phyloP scores from a whole-genome alignment of 1,284 basidiomycete genomes.

The Stygiomarasmius scandens region DNA sequence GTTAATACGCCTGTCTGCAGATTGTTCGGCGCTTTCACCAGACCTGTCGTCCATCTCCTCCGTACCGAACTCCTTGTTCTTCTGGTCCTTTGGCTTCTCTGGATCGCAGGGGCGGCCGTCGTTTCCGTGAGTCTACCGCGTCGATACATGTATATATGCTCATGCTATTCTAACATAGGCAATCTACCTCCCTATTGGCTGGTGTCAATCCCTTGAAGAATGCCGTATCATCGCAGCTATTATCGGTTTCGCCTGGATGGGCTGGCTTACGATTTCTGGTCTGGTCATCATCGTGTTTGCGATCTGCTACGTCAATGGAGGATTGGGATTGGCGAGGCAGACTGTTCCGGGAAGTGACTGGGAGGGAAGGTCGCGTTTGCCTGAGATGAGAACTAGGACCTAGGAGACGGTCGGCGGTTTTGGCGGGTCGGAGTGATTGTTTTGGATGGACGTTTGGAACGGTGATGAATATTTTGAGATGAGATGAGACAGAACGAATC shows the following conservation, averaged over 20 bases:
- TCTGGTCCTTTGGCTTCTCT: conserved; percentile 67
- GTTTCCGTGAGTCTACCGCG: conserved; percentile 52
- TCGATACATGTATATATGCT: too few species aligned
- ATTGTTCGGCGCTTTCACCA: conserved; percentile 62
- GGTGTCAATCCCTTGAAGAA: conserved; percentile 56
- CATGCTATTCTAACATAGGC: conserved; percentile 22
- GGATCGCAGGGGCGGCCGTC: conserved; percentile 67
- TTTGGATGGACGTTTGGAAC: too few species aligned
- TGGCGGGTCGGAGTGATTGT: too few species aligned
- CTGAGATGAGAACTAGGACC: not conserved
- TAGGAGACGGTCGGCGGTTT: too few species aligned
- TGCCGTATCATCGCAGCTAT: conserved; percentile 69
- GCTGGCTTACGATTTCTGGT: conserved; percentile 30
- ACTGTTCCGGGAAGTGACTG: not conserved
- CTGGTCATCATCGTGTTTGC: not conserved
- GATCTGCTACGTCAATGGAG: not conserved
- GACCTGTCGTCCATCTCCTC: conserved; percentile 55
- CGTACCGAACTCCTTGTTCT: conserved; percentile 61
- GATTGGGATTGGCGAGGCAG: not conserved
- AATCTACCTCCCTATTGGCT: conserved; percentile 62
- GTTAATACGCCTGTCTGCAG: conserved; percentile 58
- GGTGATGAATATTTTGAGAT: too few species aligned
- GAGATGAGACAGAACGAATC: too few species aligned
- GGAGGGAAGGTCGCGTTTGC: not conserved
- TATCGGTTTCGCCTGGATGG: conserved; percentile 73